These are phyloP conservation scores for Sungouiozyma ichnusensis DNA, from an alignment of 805 yeast species.

Conservation along the genomic window DNA sequence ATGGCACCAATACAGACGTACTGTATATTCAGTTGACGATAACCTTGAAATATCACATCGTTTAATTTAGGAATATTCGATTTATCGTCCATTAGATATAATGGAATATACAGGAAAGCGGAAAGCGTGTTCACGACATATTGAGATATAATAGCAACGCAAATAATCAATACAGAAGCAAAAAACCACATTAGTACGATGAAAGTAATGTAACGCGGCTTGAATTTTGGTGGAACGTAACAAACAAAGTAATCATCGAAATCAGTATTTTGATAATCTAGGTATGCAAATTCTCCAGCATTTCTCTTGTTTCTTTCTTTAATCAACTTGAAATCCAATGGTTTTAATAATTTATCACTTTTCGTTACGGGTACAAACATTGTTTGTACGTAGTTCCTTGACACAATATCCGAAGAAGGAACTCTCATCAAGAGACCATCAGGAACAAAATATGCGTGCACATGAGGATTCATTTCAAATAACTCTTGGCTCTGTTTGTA, in stretches of 20 bases:
- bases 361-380: constrained; percentile 77
- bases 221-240: constrained; percentile 76
- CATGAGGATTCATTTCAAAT: constrained; percentile 34
- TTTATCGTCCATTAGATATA: not conserved
- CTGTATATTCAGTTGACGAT: constrained; percentile 12
- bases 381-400: constrained; percentile 50
- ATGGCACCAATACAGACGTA: constrained; percentile 15
- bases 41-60: constrained; percentile 1
- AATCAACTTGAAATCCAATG: constrained; percentile 20
- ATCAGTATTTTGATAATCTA: constrained; percentile 33
- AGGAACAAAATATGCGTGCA: constrained; percentile 56
- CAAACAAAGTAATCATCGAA: constrained; percentile 55
- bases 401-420: constrained; percentile 71
- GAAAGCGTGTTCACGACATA: constrained; percentile 9
- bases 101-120: constrained; percentile 7
- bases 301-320: constrained; percentile 29
- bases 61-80: not conserved
- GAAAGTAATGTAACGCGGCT: constrained; percentile 39
- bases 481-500: constrained; percentile 34
- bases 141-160: constrained; percentile 13
- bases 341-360: constrained; percentile 51
- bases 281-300: constrained; percentile 35
- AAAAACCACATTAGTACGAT: constrained; percentile 36
- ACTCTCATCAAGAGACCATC: constrained; percentile 80
- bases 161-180: constrained; percentile 29